Evolutionary conservation across 371 early-diverging fungal genomes (phyloP), one percentile per base, ranked within the genome.

Genomic region (Zancudomyces culisetae): DNA sequence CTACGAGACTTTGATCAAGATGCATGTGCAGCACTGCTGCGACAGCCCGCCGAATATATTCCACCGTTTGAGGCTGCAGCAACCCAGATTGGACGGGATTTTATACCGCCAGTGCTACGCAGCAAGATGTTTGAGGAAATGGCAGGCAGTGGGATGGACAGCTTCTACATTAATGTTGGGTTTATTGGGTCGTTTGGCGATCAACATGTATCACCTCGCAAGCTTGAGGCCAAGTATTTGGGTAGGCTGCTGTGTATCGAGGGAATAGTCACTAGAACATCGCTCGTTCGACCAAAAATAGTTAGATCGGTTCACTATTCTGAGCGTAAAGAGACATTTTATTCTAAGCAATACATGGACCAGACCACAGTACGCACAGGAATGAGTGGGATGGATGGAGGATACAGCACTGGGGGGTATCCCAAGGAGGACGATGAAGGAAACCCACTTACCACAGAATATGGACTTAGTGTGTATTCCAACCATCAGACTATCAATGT

Each of bases 191-290:
- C 89, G 29, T 93, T 99, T 70, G 98, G 97, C 39, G 84, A 82
- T 28, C 70, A 90, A 56, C 77, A 82, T 43, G 71, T 96, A 51
- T 87, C 81, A 52, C 99, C 99, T 13, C 77, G 99, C 49, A 81
- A 83, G n/a, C 58, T 99, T 43, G 76, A 74, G 26, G 81, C 98
- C 6, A 64, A 62, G 49, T 81, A 77, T 52, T 61, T 99, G 21
- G 90, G 93, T 24, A 84, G 83, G 62, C 71, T 98, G 53, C 80
- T 99, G 27, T 92, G 89, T 58, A 62, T 99, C 29, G 98, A 99
- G 69, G 99, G 99, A 45, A 99, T 99, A 58, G 96, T 99, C 24
- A 98, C 99, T 2, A 80, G 86, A 55, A 93, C 95, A 62, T 95
- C 97, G 24, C 74, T 96, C 47, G 97, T 98, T 1, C 70, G 98